phyloP scores from a whole-genome alignment of 495 filamentous ascomycete genomes.

The Jackrogersella multiformis region DNA sequence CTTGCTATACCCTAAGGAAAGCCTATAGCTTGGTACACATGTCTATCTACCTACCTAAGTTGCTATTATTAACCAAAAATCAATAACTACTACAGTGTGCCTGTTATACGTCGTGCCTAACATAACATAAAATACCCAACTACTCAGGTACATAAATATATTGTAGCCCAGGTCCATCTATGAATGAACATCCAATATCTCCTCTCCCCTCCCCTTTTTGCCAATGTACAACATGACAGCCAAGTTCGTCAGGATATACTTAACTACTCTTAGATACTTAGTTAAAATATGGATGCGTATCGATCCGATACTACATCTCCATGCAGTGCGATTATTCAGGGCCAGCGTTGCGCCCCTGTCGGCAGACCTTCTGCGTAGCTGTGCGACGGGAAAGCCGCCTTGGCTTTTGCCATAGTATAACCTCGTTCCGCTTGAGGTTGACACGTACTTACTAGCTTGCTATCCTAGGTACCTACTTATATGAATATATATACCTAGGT shows the following conservation, averaged over 20 bases:
- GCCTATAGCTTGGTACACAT: neutral
- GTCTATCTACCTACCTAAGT: neutral
- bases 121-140: too few species aligned
- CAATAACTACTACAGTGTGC: too few species aligned
- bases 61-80: neutral
- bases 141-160: too few species aligned
- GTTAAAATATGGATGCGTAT: neutral
- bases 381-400: neutral
- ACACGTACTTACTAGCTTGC: neutral
- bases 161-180: neutral
- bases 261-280: neutral
- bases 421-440: neutral
- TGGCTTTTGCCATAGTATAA: neutral
- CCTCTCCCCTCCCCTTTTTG: neutral
- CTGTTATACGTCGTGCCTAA: too few species aligned
- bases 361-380: slow-evolving; percentile 2
- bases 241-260: neutral
- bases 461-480: neutral
- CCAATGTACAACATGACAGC: neutral
- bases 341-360: neutral
- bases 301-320: slow-evolving; percentile 1
- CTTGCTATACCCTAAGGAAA: slow-evolving; percentile 9
- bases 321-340: slow-evolving; percentile 41
- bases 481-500: neutral
- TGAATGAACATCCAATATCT: neutral